Base-by-base conservation (phyloP, 1,139 yeast species). In the Saccharomycopsis hybrid region DNA sequence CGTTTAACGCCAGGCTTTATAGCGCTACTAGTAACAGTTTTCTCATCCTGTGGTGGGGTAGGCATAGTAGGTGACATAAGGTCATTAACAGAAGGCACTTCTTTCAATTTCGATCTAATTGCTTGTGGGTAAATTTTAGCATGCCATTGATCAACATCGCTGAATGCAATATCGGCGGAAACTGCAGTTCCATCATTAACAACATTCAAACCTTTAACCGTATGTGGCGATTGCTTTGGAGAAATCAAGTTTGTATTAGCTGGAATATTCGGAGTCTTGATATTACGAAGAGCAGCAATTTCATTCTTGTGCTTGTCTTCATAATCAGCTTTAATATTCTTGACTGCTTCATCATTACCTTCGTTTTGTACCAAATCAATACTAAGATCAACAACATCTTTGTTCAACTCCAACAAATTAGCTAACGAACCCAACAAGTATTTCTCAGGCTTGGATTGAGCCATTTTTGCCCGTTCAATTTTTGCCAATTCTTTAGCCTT, bases 21-120 rank as follows among this genome's bases (percentile, higher is more conserved):
- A 18, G 18, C 18, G 5, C 25, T 32, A 27, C 29, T 27, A 24
- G 13, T 43, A 27, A 29, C 37, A 38, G 47, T 8, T 33, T 51
- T 52, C 9, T 47, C 48, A 42, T 53, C 56, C 32, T 49, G 51
- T 2, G 56, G 56, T 3, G 56, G 56, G 5, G 56, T 53, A 18
- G 55, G 55, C 50, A 52, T 52, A 11, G 51, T 50, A 7, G 55
- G 51, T 18, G 52, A 41, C 8, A 52, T 18, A 4, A 41, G 37
- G 24, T 53, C 55, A 13, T 39, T 50, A 29, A 54, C 46, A 2
- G 54, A 43, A 1, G 69, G 70, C 27, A 73, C 74, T 56, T 73
- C 78, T 52, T 66, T 66, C 56, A 74, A 74, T 1, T 76, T 70
- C 5, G 74, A 63, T 9, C 65, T 59, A 11, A 74, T 70, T 1